Conservation (phyloP, 768 basidiomycete species). For the Rhizopogon roseolus region DNA sequence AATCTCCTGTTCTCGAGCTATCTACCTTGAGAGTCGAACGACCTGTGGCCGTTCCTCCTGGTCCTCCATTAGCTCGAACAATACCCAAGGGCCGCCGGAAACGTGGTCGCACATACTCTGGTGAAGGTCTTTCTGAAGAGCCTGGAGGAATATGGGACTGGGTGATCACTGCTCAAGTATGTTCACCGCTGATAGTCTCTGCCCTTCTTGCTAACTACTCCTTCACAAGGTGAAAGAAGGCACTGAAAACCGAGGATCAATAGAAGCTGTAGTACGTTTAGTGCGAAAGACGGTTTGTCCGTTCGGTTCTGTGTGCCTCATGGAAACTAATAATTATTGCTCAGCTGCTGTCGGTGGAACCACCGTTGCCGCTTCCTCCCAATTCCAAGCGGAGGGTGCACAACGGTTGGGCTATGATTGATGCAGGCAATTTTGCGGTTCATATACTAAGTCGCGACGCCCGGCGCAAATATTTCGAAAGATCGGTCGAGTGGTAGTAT, state of each 20-base stretch:
- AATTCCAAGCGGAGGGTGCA: constrained; percentile 56
- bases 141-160: constrained; percentile 69
- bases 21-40: constrained; percentile 49
- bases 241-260: constrained; percentile 72
- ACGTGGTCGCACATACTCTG: constrained; percentile 63
- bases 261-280: constrained; percentile 67
- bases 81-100: constrained; percentile 58
- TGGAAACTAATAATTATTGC: background rate
- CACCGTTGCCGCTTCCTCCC: constrained; percentile 56
- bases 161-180: constrained; percentile 69
- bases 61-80: constrained; percentile 55
- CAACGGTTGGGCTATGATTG: constrained; percentile 82
- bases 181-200: background rate
- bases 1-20: constrained; percentile 68
- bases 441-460: constrained; percentile 69
- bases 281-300: constrained; percentile 65
- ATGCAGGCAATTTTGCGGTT: constrained; percentile 75
- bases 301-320: background rate
- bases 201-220: background rate
- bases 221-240: constrained; percentile 71
- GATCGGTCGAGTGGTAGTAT: constrained; percentile 24
- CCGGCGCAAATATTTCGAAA: constrained; percentile 60
- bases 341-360: constrained; percentile 54
- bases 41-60: constrained; percentile 45
- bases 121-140: constrained; percentile 52